Conservation (phyloP, 1,139 yeast species). For the Hemisphaericaspora xylanilytica region DNA sequence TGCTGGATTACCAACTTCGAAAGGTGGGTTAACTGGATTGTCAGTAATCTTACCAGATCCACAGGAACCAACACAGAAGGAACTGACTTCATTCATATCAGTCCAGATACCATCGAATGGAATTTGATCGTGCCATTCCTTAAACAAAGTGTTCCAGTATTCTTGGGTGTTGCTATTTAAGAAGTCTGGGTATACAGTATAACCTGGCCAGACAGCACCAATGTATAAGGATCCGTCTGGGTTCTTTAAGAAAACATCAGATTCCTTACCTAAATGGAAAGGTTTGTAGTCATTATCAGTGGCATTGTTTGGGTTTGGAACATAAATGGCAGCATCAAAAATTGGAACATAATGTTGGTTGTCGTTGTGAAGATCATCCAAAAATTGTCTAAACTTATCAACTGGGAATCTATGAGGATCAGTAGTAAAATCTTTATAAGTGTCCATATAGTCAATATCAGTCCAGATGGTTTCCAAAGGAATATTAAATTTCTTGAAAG, state of each 20-base stretch:
- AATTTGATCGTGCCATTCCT: constrained; percentile 21
- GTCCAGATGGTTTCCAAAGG: constrained; percentile 26
- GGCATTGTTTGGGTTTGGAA: constrained; percentile 23
- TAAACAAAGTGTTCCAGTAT: constrained; percentile 24
- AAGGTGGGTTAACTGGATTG: constrained; percentile 24
- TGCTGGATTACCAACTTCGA: constrained; percentile 17
- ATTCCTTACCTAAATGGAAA: constrained; percentile 23
- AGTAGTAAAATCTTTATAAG: constrained; percentile 28
- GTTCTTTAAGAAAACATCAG: constrained; percentile 28
- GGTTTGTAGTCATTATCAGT: constrained; percentile 23
- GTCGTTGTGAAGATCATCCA: constrained; percentile 23
- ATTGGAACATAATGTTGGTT: constrained; percentile 31
- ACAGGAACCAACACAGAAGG: constrained; percentile 33
- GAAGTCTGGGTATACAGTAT: constrained; percentile 34
- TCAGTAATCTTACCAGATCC: constrained; percentile 19
- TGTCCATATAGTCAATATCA: constrained; percentile 27
- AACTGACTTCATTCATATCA: constrained; percentile 35
- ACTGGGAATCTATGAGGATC: constrained; percentile 25
- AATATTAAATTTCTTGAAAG: constrained; percentile 19
- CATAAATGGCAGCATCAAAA: constrained; percentile 32
- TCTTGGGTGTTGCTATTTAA: constrained; percentile 21
- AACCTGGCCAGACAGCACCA: constrained; percentile 28
- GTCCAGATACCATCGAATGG: constrained; percentile 34
- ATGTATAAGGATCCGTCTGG: constrained; percentile 26
- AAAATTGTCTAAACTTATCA: constrained; percentile 19